Evolutionary conservation across 2,329 filamentous ascomycete genomes (phyloP).

Genomic region (Verticillium tricorpus): DNA sequence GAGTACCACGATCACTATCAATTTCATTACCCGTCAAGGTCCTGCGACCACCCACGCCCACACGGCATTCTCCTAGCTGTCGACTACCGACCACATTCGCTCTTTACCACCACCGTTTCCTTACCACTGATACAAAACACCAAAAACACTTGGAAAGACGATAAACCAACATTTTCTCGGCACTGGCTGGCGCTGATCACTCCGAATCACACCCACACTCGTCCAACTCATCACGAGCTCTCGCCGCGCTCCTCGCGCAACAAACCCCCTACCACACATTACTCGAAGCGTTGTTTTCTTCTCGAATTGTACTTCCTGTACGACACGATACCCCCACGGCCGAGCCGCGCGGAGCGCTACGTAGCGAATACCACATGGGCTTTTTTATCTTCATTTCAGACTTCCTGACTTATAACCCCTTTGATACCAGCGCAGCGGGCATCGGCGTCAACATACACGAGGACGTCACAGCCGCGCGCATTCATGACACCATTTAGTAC

Average conservation of each 20-base stretch:
- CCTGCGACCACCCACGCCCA: constrained; percentile 5
- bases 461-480: not conserved
- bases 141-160: constrained; percentile 12
- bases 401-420: not conserved
- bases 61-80: constrained; percentile 6
- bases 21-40: not conserved
- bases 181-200: constrained; percentile 6
- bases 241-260: not conserved
- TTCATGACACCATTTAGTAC: not conserved
- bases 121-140: constrained; percentile 16
- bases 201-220: constrained; percentile 1
- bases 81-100: constrained; percentile 23
- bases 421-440: not conserved
- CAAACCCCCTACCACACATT: not conserved
- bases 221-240: not conserved
- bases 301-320: not conserved
- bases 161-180: constrained; percentile 4
- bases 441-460: not conserved
- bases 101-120: constrained; percentile 25
- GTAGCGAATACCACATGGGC: not conserved
- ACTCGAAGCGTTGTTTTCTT: not conserved
- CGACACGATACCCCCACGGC: not conserved
- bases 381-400: not conserved
- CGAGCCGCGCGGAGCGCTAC: not conserved
- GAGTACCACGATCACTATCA: constrained; percentile 8